Conservation (phyloP, 139 green algal genomes). For the Microglena sp. region DNA sequence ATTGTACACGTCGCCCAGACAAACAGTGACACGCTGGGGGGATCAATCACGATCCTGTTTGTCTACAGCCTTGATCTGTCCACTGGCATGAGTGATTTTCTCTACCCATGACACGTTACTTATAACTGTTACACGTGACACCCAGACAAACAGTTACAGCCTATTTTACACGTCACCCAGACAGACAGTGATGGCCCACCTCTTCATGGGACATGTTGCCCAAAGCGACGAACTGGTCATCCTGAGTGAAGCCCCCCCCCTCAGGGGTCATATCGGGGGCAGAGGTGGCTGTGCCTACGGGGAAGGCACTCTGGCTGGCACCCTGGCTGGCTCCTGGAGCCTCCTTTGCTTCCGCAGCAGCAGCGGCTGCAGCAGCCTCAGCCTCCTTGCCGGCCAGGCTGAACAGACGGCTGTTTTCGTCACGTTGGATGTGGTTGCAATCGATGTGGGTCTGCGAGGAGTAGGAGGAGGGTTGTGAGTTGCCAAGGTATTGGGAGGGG, state of each 20-base stretch:
- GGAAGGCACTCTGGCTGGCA: not conserved
- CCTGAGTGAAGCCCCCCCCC: too few relatives aligned
- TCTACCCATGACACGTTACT: too few relatives aligned
- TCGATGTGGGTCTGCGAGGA: constrained; percentile 69
- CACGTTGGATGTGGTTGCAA: constrained; percentile 71
- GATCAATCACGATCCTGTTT: too few relatives aligned
- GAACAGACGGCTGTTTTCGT: constrained; percentile 44
- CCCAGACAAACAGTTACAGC: too few relatives aligned
- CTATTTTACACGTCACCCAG: too few relatives aligned
- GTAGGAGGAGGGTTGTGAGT: too few relatives aligned
- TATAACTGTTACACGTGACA: too few relatives aligned
- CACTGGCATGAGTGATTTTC: too few relatives aligned
- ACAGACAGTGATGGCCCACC: not conserved
- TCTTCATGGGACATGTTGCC: constrained; percentile 5
- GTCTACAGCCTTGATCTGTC: too few relatives aligned
- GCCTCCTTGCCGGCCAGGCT: constrained; percentile 11
- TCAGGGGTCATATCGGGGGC: not conserved
- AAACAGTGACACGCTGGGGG: too few relatives aligned
- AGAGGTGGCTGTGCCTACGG: not conserved
- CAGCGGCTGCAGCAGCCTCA: not conserved
- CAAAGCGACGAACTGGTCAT: not conserved
- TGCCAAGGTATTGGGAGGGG: too few relatives aligned
- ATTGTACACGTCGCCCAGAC: too few relatives aligned
- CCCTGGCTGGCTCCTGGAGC: not conserved
- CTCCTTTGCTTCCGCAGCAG: not conserved